Base-by-base conservation (phyloP, 164 flowering plant genomes). In the Vitis rotundifolia region DNA sequence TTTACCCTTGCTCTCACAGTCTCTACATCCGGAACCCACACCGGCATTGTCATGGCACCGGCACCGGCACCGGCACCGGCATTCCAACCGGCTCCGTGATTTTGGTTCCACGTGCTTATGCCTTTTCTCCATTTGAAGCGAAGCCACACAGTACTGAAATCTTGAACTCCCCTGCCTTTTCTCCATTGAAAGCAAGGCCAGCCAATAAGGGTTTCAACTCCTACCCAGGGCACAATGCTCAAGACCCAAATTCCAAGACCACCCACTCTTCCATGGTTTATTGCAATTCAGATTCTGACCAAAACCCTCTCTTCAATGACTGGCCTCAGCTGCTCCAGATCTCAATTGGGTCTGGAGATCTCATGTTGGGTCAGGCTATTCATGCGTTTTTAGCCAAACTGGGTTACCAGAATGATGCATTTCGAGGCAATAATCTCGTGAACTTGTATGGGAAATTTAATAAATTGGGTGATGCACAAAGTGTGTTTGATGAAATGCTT, bases 291-390 rank as follows among this genome's bases (percentile, higher is more conserved):
- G 54, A 56, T 44, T 18, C 12, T 31, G 71, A 72, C n/a, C 50
- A 60, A 31, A 47, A 68, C 9, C n/a, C 4, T 68, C 69, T 72
- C 18, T 19, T 15, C 18, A 15, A 64, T 31, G 76, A 68, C 12
- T 82, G 82, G 85, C 76, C 80, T 64, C 79, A 61, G 54, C 79
- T 77, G 64, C 81, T 82, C 58, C 76, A 77, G 62, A 53, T 61
- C 63, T 75, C 81, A 61, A 71, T 71, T 61, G 73, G 62, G 50
- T 75, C 75, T 28, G 63, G 59, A 51, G 77, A 77, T 61, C 26
- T 75, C 54, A 49, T 11, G 50, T 59, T 73, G 73, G 82, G 80
- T 55, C 51, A 61, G 58, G 75, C 81, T 11, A 61, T 75, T 73
- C 85, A 82, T 54, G 85, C 68, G 7, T 73, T 70, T 65, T 68